Percentiles rank a stretch among this genome's conserved stretches.
Conservation (phyloP, 331 rosid genomes). For the Pyrus hybrid region DNA sequence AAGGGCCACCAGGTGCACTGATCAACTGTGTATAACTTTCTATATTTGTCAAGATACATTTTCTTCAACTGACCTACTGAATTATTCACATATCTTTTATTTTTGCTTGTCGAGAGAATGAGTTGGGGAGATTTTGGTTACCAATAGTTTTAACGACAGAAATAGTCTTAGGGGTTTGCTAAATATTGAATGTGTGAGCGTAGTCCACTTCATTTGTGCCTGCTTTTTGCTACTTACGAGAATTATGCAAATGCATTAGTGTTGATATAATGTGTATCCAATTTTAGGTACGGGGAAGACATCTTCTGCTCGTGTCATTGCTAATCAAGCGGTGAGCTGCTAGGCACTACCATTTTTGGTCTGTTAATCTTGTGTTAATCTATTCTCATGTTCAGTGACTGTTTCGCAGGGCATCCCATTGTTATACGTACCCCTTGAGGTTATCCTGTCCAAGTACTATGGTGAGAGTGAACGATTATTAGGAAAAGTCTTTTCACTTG, state of each 20-base stretch:
- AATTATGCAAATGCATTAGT: conserved; percentile 1
- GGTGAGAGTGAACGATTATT: conserved; percentile 90
- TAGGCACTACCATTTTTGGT: conserved; percentile 10
- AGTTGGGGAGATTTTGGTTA: not conserved
- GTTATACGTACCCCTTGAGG: conserved; percentile 86
- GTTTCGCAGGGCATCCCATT: conserved; percentile 71
- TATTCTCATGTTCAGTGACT: not conserved
- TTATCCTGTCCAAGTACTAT: conserved; percentile 69
- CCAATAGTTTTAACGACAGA: not conserved
- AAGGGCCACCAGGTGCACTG: conserved; percentile 89
- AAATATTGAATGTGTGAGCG: not conserved
- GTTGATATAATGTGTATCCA: conserved; percentile 9
- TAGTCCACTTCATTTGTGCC: not conserved
- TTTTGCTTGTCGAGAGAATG: not conserved
- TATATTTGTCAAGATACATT: not conserved
- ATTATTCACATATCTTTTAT: not conserved
- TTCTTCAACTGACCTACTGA: not conserved
- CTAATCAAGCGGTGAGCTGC: conserved; percentile 73
- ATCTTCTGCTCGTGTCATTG: conserved; percentile 92
- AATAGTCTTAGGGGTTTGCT: not conserved
- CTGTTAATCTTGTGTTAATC: conserved; percentile 6
- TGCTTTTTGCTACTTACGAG: conserved; percentile 5
- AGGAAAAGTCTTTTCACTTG: conserved; percentile 77
- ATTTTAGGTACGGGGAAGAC: conserved; percentile 95
- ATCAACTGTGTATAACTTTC: not conserved